A percentile compares a stretch with the other conserved stretches of the same genome.
These are phyloP conservation scores for Pelargonium exstipulatum DNA, from an alignment of 441 rosid species.

Conservation along the genomic window DNA sequence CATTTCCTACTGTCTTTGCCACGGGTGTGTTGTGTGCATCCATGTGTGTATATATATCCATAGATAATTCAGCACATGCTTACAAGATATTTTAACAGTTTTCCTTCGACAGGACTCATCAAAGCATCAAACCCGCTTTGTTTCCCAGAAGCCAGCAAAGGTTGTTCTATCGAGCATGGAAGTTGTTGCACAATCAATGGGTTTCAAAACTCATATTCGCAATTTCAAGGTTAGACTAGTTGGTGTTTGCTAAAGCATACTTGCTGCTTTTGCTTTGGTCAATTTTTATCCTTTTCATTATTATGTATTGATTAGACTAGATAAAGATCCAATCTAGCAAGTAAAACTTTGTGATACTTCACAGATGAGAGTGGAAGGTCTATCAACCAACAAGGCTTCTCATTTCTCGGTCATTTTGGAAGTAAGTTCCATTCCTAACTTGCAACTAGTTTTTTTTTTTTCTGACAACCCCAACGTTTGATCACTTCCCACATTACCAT, in stretches of 20 bases:
- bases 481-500: neutral
- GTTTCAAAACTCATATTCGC: constrained; percentile 91
- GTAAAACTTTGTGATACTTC: constrained; percentile 16
- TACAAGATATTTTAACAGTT: neutral
- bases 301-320: neutral
- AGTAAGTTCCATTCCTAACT: constrained; percentile 36
- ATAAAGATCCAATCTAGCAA: constrained; percentile 1
- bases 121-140: constrained; percentile 79
- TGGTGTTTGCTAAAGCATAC: neutral
- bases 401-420: constrained; percentile 76
- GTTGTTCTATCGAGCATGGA: constrained; percentile 91
- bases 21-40: too few relatives aligned
- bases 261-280: neutral
- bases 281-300: neutral
- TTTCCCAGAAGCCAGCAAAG: constrained; percentile 76
- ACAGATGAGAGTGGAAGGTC: constrained; percentile 97
- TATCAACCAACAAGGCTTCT: constrained; percentile 52
- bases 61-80: too few relatives aligned
- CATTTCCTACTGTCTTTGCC: neutral
- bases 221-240: constrained; percentile 64
- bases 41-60: too few relatives aligned
- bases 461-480: too few relatives aligned
- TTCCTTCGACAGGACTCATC: constrained; percentile 50
- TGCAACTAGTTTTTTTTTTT: neutral
- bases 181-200: constrained; percentile 98